These are phyloP conservation scores for Epichloe baconii DNA, from an alignment of 2,329 filamentous ascomycete genomes.

Conservation along the genomic window DNA sequence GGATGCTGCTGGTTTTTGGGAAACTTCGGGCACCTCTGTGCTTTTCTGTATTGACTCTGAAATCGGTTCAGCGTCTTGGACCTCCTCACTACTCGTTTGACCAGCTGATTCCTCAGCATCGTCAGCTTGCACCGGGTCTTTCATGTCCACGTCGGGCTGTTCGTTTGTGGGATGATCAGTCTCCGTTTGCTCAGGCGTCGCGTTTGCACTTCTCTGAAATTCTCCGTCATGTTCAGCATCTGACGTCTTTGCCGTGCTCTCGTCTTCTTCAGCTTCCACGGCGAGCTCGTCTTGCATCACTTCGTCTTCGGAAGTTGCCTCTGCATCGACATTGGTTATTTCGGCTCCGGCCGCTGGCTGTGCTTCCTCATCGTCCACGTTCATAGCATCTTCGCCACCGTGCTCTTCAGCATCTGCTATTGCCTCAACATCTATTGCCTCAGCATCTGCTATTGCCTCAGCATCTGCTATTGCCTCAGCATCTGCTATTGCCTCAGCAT, in stretches of 20 bases:
- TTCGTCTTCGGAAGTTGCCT: not conserved
- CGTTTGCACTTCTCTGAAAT: not conserved
- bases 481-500: not conserved
- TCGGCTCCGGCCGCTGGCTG: not conserved
- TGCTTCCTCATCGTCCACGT: not conserved
- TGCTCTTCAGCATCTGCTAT: not conserved
- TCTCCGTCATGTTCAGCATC: not conserved
- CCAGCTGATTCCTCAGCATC: not conserved
- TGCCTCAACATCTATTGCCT: not conserved
- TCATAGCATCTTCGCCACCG: not conserved
- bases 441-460: no score
- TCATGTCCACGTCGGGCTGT: constrained; percentile 5
- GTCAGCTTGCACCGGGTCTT: constrained; percentile 1
- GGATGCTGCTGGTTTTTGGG: not conserved
- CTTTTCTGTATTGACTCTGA: not conserved
- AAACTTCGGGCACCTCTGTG: not conserved
- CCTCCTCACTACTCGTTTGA: not conserved
- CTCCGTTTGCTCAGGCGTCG: not conserved
- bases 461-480: not conserved
- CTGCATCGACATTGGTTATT: not conserved
- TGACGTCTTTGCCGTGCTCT: not conserved
- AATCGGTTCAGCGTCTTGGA: not conserved
- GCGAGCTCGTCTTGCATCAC: not conserved
- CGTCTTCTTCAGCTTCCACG: not conserved
- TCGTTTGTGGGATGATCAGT: not conserved